Evolutionary conservation across 345 rosid genomes (phyloP).

Genomic region (Passiflora organensis): DNA sequence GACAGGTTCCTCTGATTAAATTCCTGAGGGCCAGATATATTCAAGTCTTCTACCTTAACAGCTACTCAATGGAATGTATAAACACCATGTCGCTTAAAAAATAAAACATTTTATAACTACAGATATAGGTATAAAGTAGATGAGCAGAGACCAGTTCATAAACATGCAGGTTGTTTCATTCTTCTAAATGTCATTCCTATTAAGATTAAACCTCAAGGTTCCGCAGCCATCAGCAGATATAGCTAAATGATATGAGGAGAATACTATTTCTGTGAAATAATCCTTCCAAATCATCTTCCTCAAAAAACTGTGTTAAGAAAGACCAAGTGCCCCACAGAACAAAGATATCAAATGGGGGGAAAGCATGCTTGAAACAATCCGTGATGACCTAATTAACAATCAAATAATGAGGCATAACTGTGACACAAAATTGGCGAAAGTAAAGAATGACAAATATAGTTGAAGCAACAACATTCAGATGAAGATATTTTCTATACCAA

Average conservation of each 20-base stretch:
- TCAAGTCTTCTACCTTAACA: background rate
- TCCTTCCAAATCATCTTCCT: background rate
- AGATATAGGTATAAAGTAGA: background rate
- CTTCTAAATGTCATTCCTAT: background rate
- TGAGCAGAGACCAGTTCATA: background rate
- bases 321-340: too few relatives aligned
- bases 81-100: too few relatives aligned
- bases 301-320: too few relatives aligned
- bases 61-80: background rate
- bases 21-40: background rate
- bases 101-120: too few relatives aligned
- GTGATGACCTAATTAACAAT: too few relatives aligned
- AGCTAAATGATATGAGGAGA: too few relatives aligned
- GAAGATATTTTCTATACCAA: slow-evolving; percentile 42
- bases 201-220: background rate
- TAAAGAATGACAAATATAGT: background rate
- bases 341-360: too few relatives aligned
- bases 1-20: background rate
- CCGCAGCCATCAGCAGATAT: background rate
- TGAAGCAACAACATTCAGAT: background rate
- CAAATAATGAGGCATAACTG: too few relatives aligned
- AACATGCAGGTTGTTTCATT: too few relatives aligned
- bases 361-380: too few relatives aligned
- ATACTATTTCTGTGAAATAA: too few relatives aligned
- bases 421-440: too few relatives aligned